Evolutionary conservation across 2,329 filamentous ascomycete species (phyloP), one percentile per base, ranked within the genome.

Genomic region (Trichophyton mentagrophytes): DNA sequence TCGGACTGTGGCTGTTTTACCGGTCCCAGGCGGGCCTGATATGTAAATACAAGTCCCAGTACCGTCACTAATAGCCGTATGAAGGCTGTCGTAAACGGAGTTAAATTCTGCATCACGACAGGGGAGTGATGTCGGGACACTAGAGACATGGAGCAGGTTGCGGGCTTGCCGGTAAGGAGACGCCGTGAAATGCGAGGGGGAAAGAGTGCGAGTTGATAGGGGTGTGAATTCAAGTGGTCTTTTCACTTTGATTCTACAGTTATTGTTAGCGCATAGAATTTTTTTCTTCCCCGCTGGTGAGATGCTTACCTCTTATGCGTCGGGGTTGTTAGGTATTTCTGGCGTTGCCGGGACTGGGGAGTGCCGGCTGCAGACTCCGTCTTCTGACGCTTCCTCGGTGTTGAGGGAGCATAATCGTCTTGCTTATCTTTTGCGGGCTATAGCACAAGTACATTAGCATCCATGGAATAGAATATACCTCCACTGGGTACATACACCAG

Each of bases 41-140:
- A 99, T 99, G 75, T 99, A 99, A 70, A 99, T 97, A 72, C 95
- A 99, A 33, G 92, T 89, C 13, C 95, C 95, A 1, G 88, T 89
- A 17, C 92, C 93, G 66, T 96, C 92, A 13, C 87, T 87, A 69
- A 99, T 99, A 59, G 95, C 93, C 6, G 90, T 88, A 70, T 96
- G 91, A 38, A 99, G 85, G 72, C 97, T 90, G 3, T 89, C 89
- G 70, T 97, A 96, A 5, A 99, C 93, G 1, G 89, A 85, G 8
- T 86, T 84, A 72, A 99, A 99, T 71, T 99, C 95, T 38, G 84
- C 84, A 70, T 96, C 92, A 63, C 93, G 86, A 70, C 93, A 97
- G 8, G 93, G 93, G 4, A 99, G 81, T 51, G 89, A 89, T 11
- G 86, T 81, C 0, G 93, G 93, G 2, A 99, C 91, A 0, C 93